Conservation (phyloP, 805 yeast species). For the Candida silvatica region DNA sequence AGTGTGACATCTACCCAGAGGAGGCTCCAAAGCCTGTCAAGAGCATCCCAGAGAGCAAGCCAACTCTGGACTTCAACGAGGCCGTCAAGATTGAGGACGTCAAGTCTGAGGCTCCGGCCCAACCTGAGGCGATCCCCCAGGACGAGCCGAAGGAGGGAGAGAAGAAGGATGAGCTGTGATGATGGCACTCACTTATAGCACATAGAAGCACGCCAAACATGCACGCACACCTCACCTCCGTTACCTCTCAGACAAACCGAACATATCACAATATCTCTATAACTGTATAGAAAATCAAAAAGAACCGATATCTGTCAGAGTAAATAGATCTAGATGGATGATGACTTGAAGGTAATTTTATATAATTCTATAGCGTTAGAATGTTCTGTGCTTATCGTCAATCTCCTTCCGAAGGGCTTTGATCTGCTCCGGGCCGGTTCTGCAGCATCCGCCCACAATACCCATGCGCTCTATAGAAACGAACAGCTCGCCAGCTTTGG, state of each 20-base stretch:
- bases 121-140: no score
- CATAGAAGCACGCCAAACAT: no score
- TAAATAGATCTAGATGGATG: slow-evolving; percentile 7
- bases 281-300: no score
- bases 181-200: no score
- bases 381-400: slow-evolving; percentile 6
- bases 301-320: no score
- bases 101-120: no score
- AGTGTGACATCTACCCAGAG: slow-evolving; percentile 51
- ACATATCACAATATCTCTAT: no score
- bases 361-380: neutral
- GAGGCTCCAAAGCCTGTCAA: slow-evolving; percentile 3
- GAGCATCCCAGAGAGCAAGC: slow-evolving; percentile 1
- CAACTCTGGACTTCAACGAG: slow-evolving; percentile 10
- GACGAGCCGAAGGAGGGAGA: no score
- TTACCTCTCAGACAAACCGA: no score
- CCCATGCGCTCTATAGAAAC: slow-evolving; percentile 28
- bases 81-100: slow-evolving; percentile 5
- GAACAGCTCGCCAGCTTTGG: slow-evolving; percentile 31
- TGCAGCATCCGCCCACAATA: slow-evolving; percentile 71
- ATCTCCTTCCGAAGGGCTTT: slow-evolving; percentile 8
- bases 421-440: slow-evolving; percentile 51
- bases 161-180: no score
- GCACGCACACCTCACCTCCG: no score
- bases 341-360: slow-evolving; percentile 3